phyloP scores from a whole-genome alignment of 352 stramenopile genomes.

The Phytophthora agathidicida region DNA sequence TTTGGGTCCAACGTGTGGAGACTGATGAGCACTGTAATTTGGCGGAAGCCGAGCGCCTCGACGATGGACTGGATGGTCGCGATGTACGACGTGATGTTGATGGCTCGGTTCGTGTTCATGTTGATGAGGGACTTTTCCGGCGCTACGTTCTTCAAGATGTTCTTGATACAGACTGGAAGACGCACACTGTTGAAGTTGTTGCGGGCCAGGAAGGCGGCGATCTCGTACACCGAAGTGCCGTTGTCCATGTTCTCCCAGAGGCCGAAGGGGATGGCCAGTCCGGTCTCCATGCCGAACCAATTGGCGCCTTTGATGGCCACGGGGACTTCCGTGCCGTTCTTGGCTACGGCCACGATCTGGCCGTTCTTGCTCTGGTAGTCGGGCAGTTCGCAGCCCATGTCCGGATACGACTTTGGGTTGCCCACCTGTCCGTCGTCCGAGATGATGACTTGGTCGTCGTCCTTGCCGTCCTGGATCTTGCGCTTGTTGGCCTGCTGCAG shows the following conservation, averaged over 20 bases:
- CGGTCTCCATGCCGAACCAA: conserved; percentile 83
- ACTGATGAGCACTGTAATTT: conserved; percentile 70
- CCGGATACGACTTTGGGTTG: conserved; percentile 60
- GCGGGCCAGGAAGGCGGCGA: conserved; percentile 58
- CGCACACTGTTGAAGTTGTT: conserved; percentile 81
- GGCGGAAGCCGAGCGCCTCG: conserved; percentile 58
- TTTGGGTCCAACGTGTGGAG: conserved; percentile 61
- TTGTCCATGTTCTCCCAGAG: conserved; percentile 76
- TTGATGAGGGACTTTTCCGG: conserved; percentile 67
- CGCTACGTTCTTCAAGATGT: conserved; percentile 50
- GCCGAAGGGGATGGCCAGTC: conserved; percentile 58
- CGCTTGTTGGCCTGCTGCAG: conserved; percentile 24
- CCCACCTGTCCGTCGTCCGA: conserved; percentile 56
- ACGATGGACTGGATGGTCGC: conserved; percentile 61
- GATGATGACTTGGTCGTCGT: conserved; percentile 43
- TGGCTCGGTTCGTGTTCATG: conserved; percentile 61
- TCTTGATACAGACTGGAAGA: conserved; percentile 65
- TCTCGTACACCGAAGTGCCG: conserved; percentile 66
- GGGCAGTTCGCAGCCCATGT: conserved; percentile 55
- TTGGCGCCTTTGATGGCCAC: conserved; percentile 71
- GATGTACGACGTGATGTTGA: conserved; percentile 70
- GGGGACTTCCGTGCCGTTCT: conserved; percentile 62
- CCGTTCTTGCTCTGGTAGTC: conserved; percentile 73
- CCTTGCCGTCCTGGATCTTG: conserved; percentile 52
- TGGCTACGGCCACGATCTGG: conserved; percentile 45